Conservation (phyloP, 176 grass and related monocot genomes). For the Aegilops sharonensis region DNA sequence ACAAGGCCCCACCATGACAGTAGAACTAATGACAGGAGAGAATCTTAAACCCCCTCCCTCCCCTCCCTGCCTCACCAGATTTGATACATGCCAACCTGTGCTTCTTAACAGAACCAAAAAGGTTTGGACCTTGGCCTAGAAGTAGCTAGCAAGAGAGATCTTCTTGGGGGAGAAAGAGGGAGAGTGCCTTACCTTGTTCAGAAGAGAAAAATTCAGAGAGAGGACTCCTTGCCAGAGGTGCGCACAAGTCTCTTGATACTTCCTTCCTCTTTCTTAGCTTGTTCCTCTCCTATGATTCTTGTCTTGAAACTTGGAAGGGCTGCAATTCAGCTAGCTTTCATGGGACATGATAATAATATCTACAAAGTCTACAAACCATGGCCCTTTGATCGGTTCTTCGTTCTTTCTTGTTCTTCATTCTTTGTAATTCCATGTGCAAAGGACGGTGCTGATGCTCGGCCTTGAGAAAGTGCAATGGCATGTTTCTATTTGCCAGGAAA, state of each 20-base stretch:
- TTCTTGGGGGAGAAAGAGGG: conserved; percentile 25
- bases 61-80: conserved; percentile 45
- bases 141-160: conserved; percentile 36
- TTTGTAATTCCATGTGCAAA: background rate
- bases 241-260: conserved; percentile 29
- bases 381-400: background rate
- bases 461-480: background rate
- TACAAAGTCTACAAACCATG: background rate
- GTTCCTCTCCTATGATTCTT: conserved; percentile 15
- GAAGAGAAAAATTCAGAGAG: conserved; percentile 19
- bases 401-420: background rate
- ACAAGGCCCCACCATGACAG: conserved; percentile 42
- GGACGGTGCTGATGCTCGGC: background rate
- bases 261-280: background rate
- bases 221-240: conserved; percentile 29
- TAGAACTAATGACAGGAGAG: conserved; percentile 55
- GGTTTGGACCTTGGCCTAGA: conserved; percentile 20
- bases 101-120: conserved; percentile 39
- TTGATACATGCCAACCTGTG: conserved; percentile 59
- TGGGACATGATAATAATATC: background rate
- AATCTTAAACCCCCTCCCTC: conserved; percentile 60
- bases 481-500: conserved; percentile 13
- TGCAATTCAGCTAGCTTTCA: background rate
- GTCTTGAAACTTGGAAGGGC: background rate
- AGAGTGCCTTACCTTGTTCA: conserved; percentile 32